Evolutionary conservation across 768 basidiomycete genomes (phyloP).

Genomic region (Hericium erinaceus): DNA sequence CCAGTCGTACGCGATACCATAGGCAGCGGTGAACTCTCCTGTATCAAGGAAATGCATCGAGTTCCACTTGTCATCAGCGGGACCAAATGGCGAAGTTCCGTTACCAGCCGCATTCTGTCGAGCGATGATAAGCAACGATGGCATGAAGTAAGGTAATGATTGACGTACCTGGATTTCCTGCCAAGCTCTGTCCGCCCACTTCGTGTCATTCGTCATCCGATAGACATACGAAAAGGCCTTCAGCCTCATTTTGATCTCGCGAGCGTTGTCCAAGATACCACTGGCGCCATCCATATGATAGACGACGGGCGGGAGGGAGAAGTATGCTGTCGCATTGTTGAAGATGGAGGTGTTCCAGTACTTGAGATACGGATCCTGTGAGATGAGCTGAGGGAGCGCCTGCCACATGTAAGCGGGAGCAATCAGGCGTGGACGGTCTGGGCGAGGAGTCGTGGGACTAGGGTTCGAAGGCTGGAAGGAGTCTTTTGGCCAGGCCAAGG

Average conservation of each 20-base stretch:
- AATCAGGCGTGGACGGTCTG: slow-evolving; percentile 83
- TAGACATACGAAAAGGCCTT: slow-evolving; percentile 92
- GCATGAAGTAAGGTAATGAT: background rate
- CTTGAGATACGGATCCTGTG: slow-evolving; percentile 74
- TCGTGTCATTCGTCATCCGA: slow-evolving; percentile 84
- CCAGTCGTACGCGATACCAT: slow-evolving; percentile 95
- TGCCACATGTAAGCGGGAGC: slow-evolving; percentile 91
- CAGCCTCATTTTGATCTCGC: slow-evolving; percentile 82
- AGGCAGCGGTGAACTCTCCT: slow-evolving; percentile 85
- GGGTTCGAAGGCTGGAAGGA: slow-evolving; percentile 61
- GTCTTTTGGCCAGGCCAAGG: slow-evolving; percentile 72
- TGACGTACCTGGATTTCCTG: slow-evolving; percentile 68
- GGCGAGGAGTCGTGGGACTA: slow-evolving; percentile 47
- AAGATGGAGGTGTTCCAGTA: slow-evolving; percentile 91
- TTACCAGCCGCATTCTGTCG: slow-evolving; percentile 69
- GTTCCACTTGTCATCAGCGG: slow-evolving; percentile 69
- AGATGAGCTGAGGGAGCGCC: slow-evolving; percentile 68
- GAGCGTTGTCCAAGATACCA: slow-evolving; percentile 87
- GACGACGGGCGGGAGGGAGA: slow-evolving; percentile 46
- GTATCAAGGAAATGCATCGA: slow-evolving; percentile 83
- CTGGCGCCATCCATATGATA: slow-evolving; percentile 77
- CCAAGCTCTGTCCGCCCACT: slow-evolving; percentile 84
- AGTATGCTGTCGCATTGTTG: slow-evolving; percentile 74
- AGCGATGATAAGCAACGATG: background rate
- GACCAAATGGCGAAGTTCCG: slow-evolving; percentile 56